Evolutionary conservation across 2,329 filamentous ascomycete species (phyloP), one percentile per base, ranked within the genome.

Genomic region (Emericellopsis atlantica): DNA sequence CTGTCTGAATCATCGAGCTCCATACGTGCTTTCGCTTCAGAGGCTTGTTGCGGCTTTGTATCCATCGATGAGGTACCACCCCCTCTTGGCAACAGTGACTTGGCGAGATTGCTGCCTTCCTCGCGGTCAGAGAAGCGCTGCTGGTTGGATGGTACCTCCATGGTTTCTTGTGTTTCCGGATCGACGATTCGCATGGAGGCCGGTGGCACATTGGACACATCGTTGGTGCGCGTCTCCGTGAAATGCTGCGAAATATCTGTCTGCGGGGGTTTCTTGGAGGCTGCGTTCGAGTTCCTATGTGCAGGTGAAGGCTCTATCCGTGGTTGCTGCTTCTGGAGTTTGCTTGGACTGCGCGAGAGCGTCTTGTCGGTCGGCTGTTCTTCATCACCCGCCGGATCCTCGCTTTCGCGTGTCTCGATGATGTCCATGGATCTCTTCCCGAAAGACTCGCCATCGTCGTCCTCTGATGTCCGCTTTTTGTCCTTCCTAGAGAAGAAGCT

Each of bases 1-100:
- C 71, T 72, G 46, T 84, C 81, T 36, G 83, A 81, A 47, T 84
- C 81, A 51, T 87, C 83, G 11, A 87, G 66, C 41, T 80, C 78
- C 46, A 80, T 68, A 21, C 80, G 74, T 14, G 74, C 64, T 46
- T 76, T 79, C 2, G 78, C 71, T 48, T 52, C 57, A 31, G 48
- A 43, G 5, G 52, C 43, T 56, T 77, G 76, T 43, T 70, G 65
- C 15, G 71, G 72, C 51, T 70, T 75, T 5, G 36, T 9, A 24
- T 18, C 21, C 12, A 26, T 22, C n/a, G 14, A 22, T 15, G 16
- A 15, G 16, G 7, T 15, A 11, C 37, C 26, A 23, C 23, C 29
- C 10, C 22, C 21, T 6, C 51, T 52, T 15, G 49, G 38, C 4
- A 42, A 49, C 43, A 11, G 39, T 44, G 21, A 40, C 44, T 49